Evolutionary conservation across 495 filamentous ascomycete genomes (phyloP).

Genomic region (Pseudoneurospora amorphoporcata): DNA sequence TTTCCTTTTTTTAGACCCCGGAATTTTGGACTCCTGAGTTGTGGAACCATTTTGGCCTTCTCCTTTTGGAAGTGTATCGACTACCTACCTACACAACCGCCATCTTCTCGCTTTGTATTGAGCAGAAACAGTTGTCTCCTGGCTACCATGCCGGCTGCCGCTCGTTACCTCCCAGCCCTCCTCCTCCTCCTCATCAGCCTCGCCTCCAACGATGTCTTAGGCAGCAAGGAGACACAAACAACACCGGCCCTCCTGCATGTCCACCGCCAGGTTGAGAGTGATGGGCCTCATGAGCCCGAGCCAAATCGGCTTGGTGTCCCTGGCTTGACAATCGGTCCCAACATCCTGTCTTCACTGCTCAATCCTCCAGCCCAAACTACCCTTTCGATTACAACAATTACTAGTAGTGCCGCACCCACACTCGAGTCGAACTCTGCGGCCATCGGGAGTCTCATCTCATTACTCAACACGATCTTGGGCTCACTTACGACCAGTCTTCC

Average conservation of each 20-base stretch:
- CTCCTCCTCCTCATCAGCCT: neutral
- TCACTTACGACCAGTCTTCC: conserved; percentile 1
- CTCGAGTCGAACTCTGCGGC: neutral
- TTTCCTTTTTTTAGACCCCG: conserved; percentile 6
- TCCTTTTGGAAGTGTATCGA: conserved; percentile 11
- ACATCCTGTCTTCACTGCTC: conserved; percentile 4
- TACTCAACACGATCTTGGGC: neutral
- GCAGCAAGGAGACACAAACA: neutral
- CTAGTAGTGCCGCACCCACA: neutral
- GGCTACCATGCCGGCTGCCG: conserved; percentile 5
- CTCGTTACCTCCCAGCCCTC: conserved; percentile 2
- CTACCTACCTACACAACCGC: neutral
- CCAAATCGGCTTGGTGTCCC: conserved; percentile 3
- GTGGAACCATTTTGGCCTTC: conserved; percentile 12
- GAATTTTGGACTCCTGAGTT: conserved; percentile 7
- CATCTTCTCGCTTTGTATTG: conserved; percentile 1
- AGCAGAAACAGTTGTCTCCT: neutral
- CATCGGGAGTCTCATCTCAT: conserved; percentile 5
- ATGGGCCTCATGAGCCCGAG: neutral
- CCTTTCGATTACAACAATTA: neutral
- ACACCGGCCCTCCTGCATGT: neutral
- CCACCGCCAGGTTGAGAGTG: neutral
- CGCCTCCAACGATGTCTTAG: neutral
- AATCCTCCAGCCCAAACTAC: conserved; percentile 1
- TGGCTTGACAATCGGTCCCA: conserved; percentile 3